phyloP scores from a whole-genome alignment of 2,329 filamentous ascomycete genomes.

The Teratosphaeria gauchensis region DNA sequence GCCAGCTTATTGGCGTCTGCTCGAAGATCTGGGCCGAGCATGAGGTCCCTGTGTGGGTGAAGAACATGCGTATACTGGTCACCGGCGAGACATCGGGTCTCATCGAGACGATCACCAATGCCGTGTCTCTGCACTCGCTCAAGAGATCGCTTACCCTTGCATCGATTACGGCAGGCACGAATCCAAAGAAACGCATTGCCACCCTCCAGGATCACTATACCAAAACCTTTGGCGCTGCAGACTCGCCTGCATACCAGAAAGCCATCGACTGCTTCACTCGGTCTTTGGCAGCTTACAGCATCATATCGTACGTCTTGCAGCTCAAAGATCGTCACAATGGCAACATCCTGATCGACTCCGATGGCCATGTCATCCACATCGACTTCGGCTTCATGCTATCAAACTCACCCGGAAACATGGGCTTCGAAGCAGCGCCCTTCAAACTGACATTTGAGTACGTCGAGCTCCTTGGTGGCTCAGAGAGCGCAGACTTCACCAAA shows the following conservation, averaged over 20 bases:
- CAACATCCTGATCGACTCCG: constrained; percentile 75
- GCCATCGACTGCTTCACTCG: constrained; percentile 71
- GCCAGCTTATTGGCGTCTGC: constrained; percentile 73
- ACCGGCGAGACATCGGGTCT: constrained; percentile 76
- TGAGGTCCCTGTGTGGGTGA: constrained; percentile 71
- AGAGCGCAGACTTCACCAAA: constrained; percentile 59
- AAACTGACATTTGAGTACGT: constrained; percentile 81
- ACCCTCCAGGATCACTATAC: constrained; percentile 73
- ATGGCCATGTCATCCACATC: constrained; percentile 79
- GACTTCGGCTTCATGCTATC: constrained; percentile 88
- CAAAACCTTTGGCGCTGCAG: constrained; percentile 63
- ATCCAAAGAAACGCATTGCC: constrained; percentile 67
- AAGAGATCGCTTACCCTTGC: constrained; percentile 73
- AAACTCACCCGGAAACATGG: constrained; percentile 74
- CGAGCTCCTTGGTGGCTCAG: constrained; percentile 67
- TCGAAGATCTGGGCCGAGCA: constrained; percentile 73
- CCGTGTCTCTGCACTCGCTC: constrained; percentile 75
- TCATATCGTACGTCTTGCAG: constrained; percentile 74
- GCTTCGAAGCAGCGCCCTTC: constrained; percentile 79
- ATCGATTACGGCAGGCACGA: constrained; percentile 61
- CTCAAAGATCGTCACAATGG: constrained; percentile 81
- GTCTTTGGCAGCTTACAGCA: constrained; percentile 75
- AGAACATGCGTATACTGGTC: constrained; percentile 77
- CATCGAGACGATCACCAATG: constrained; percentile 81
- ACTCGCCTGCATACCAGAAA: constrained; percentile 58